A percentile compares a stretch with the other conserved stretches of the same genome.
phyloP scores from a whole-genome alignment of 805 yeast genomes.

The Myxozyma geophila region DNA sequence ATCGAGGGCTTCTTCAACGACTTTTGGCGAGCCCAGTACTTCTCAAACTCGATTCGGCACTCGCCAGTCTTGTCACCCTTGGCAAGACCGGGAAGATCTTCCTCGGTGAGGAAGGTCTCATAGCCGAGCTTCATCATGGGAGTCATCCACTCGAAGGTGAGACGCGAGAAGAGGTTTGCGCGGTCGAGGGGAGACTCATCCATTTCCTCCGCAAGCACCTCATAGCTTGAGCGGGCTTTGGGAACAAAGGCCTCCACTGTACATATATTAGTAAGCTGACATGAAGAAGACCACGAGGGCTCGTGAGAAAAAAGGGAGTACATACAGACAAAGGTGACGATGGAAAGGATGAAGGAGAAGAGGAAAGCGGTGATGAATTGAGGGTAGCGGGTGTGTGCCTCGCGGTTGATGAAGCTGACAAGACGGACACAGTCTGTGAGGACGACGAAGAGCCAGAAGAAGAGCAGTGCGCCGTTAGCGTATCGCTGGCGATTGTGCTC shows the following conservation, averaged over 20 bases:
- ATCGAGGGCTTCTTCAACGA: constrained; percentile 54
- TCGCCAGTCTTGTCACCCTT: constrained; percentile 59
- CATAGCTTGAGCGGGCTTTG: constrained; percentile 44
- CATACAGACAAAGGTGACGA: constrained; percentile 30
- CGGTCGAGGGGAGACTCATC: constrained; percentile 53
- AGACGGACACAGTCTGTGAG: constrained; percentile 51
- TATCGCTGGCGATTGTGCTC: constrained; percentile 71
- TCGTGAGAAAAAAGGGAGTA: background rate
- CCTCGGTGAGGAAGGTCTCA: constrained; percentile 52
- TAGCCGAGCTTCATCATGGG: constrained; percentile 80
- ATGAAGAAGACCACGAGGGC: background rate
- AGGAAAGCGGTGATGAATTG: constrained; percentile 31
- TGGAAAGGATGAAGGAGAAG: constrained; percentile 32
- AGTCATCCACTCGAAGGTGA: constrained; percentile 92
- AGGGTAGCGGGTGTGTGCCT: constrained; percentile 28
- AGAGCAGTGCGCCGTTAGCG: constrained; percentile 68
- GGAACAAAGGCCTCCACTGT: constrained; percentile 52
- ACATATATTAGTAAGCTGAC: background rate
- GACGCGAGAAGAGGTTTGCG: constrained; percentile 72
- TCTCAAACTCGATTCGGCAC: constrained; percentile 56
- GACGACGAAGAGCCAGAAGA: constrained; percentile 70
- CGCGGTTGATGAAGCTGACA: constrained; percentile 47
- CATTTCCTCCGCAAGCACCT: constrained; percentile 45
- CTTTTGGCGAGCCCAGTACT: constrained; percentile 65
- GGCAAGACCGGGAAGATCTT: constrained; percentile 84